Evolutionary conservation across 805 yeast species (phyloP).

Genomic region (Wickerhamiella nectarea): DNA sequence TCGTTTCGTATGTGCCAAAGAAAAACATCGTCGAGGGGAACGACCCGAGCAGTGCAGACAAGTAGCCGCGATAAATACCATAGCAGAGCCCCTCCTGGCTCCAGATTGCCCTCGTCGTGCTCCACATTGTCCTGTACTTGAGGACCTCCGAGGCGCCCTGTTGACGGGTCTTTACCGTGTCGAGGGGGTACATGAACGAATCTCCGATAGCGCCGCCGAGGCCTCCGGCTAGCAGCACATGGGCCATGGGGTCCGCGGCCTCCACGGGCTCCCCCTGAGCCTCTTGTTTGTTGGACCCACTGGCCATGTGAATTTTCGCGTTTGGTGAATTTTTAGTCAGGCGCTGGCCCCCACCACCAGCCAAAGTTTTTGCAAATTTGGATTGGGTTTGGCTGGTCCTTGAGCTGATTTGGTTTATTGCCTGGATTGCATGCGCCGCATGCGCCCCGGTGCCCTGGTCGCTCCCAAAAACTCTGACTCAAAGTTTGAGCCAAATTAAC

Average conservation of each 20-base stretch:
- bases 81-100: constrained; percentile 69
- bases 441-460: too few species aligned
- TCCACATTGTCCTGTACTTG: constrained; percentile 61
- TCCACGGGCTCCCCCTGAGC: too few species aligned
- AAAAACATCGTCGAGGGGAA: constrained; percentile 92
- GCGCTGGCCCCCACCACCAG: too few species aligned
- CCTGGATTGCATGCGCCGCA: too few species aligned
- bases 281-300: background rate
- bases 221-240: constrained; percentile 69
- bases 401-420: too few species aligned
- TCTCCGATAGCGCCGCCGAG: constrained; percentile 92
- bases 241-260: constrained; percentile 17
- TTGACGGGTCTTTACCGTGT: constrained; percentile 92
- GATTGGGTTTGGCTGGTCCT: too few species aligned
- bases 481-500: too few species aligned
- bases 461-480: too few species aligned
- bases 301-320: background rate
- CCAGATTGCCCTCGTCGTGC: constrained; percentile 64
- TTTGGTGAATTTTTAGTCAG: too few species aligned
- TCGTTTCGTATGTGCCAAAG: constrained; percentile 76
- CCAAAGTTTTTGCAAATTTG: too few species aligned
- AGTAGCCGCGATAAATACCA: constrained; percentile 86
- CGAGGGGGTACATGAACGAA: constrained; percentile 85
- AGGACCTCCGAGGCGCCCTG: constrained; percentile 70
- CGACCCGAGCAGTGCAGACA: constrained; percentile 76